phyloP scores from a whole-genome alignment of 495 filamentous ascomycete species.

The Penicillium daleae region DNA sequence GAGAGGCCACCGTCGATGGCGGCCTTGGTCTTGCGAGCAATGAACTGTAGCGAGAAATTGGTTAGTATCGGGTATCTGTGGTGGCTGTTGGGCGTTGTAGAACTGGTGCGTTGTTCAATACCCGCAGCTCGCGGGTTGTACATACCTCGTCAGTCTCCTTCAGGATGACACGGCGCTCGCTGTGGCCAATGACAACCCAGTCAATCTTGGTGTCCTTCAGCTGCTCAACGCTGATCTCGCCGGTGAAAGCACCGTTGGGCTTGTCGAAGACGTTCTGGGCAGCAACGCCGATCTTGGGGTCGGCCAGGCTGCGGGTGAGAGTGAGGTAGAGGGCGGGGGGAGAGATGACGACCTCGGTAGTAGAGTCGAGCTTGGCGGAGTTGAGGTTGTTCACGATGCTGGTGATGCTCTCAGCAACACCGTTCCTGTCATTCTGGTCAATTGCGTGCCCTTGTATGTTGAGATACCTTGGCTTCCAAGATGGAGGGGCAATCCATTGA shows the following conservation, averaged over 20 bases:
- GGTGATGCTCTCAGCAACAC: constrained; percentile 81
- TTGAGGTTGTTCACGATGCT: constrained; percentile 88
- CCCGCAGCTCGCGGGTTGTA: background rate
- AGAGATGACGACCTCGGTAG: constrained; percentile 84
- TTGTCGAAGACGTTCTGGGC: constrained; percentile 97
- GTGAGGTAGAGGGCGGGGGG: constrained; percentile 90
- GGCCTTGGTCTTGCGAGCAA: constrained; percentile 90
- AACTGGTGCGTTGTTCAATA: background rate
- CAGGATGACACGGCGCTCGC: constrained; percentile 85
- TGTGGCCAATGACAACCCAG: constrained; percentile 92
- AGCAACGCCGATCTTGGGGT: constrained; percentile 73
- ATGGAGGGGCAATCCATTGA: constrained; percentile 30
- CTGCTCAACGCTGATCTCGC: constrained; percentile 91
- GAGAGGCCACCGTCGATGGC: constrained; percentile 83
- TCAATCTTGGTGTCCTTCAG: constrained; percentile 83
- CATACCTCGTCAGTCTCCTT: constrained; percentile 75
- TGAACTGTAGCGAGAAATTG: constrained; percentile 53
- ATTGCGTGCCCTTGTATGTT: constrained; percentile 11
- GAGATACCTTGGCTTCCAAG: constrained; percentile 3
- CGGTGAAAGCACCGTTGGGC: constrained; percentile 95
- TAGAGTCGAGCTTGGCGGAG: constrained; percentile 59
- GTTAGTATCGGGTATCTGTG: background rate
- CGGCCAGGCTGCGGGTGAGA: constrained; percentile 74
- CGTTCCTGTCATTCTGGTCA: constrained; percentile 69
- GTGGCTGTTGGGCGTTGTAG: background rate